Evolutionary conservation across 2,329 filamentous ascomycete species (phyloP), one percentile per base, ranked within the genome.

Genomic region (Aspergillus pseudoterreus): DNA sequence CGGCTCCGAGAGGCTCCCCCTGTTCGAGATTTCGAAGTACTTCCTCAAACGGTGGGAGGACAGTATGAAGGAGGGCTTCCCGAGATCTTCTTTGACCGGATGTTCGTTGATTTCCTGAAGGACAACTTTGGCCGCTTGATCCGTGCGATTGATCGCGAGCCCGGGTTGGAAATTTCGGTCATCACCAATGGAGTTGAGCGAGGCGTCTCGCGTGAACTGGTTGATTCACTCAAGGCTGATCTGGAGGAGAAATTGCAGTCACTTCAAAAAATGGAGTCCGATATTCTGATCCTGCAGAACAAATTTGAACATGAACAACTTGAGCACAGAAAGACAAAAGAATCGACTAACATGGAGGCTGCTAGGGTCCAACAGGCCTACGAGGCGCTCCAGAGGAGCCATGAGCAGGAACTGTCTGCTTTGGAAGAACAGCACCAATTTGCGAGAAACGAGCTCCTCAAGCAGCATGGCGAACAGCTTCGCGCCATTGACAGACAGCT

Each of bases 101-200:
- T 82, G 0, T 97, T 96, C 69, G 85, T 99, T 50, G 89, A 96
- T 54, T 96, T 97, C 63, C 83, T 96, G 63, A 96, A 96, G 65
- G 92, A 97, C 64, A 96, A 96, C 66, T 97, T 95, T 67, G 92
- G 88, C 63, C 86, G 92, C 8, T 75, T 96, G 52, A 76, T 87
- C 36, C 84, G 90, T 56, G 88, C 90, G 12, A 89, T 99, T 61
- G 94, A 99, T 70, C 85, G 92, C 54, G 90, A 96, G 56, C 94
- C 94, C 0, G 90, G 86, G 1, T 77, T 95, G 54, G 94, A 99
- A 67, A 85, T 95, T 22, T 87, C 90, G 0, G 82, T 94, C 10
- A 78, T 91, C 51, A 80, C 85, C 41, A 90, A 92, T 64, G 89
- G 88, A 0, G 75, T 92, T 10, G 86, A 94, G 59, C 92, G 92